phyloP scores from a whole-genome alignment of 169 alveolate genomes.

The Plasmodium relictum region DNA sequence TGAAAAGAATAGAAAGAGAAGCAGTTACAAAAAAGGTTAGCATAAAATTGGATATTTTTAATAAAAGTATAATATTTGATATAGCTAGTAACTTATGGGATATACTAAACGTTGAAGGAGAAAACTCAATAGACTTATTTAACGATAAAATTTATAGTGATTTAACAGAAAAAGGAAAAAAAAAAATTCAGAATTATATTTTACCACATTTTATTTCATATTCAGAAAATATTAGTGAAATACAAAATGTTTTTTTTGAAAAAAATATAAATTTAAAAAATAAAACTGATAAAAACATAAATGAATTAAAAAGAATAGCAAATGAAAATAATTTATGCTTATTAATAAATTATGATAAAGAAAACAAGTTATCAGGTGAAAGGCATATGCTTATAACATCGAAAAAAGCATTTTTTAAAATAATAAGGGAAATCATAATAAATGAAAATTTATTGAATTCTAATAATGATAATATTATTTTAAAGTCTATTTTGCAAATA shows the following conservation, averaged over 20 bases:
- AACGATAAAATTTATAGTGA: constrained; percentile 13
- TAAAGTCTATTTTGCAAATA: constrained; percentile 23
- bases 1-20: constrained; percentile 1
- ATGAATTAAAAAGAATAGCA: constrained; percentile 57
- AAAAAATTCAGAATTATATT: constrained; percentile 17
- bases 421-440: constrained; percentile 8
- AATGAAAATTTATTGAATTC: background rate
- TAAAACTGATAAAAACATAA: constrained; percentile 2
- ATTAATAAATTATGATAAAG: constrained; percentile 12
- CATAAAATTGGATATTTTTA: background rate
- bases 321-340: constrained; percentile 41
- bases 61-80: background rate
- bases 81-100: constrained; percentile 24
- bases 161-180: constrained; percentile 34
- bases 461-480: background rate
- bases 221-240: background rate
- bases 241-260: constrained; percentile 14
- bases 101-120: constrained; percentile 18
- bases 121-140: constrained; percentile 51
- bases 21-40: background rate
- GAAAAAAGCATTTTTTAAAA: constrained; percentile 38
- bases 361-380: background rate
- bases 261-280: background rate
- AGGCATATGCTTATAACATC: constrained; percentile 8
- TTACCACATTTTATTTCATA: constrained; percentile 44